Base-by-base conservation (phyloP, 805 yeast species). In the Dipodascopsis tothii region DNA sequence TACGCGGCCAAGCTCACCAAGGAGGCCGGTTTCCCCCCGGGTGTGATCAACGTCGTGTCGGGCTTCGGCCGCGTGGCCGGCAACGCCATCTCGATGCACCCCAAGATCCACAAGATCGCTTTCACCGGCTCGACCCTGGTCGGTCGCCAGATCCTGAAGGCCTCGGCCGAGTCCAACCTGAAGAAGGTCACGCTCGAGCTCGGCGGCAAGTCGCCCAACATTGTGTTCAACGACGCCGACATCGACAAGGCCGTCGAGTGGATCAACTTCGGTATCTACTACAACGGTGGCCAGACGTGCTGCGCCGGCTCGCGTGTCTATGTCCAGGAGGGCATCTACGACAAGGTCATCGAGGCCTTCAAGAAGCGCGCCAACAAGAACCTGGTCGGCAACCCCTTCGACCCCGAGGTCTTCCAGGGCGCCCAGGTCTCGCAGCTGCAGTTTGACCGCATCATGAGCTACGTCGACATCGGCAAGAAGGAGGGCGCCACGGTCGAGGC, bases 201-300 rank as follows among this genome's bases (percentile, higher is more conserved):
- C 59, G 97, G 97, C 62, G 97, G 97, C 63, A 88, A 88, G 71
- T 87, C 96, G 27, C 95, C 97, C 59, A 80, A 83, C 66, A 78
- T 88, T 56, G 80, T 88, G 39, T 86, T 83, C 61, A 80, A 81
- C 60, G 96, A 88, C 62, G 88, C 90, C 44, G 78, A 88, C 64
- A 62, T 88, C 47, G 78, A 81, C 44, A 71, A 73, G 59, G 84
- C 96, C 40, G 81, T 84, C 40, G 73, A 80, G 56, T 76, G 79
- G 73, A 79, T 86, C 55, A 74, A 83, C 46, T 63, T 74, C 45
- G 96, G 95, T 65, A 87, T 88, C 60, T 85, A 81, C 74, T 85
- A 76, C 75, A 88, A 88, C 74, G 80, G 88, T 60, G 97, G 97
- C 68, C 95, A 90, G 71, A 88, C 85, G 46, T 88, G 97, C 70